phyloP scores from a whole-genome alignment of 371 early-diverging fungal genomes.

The Lichtheimia hyalospora region DNA sequence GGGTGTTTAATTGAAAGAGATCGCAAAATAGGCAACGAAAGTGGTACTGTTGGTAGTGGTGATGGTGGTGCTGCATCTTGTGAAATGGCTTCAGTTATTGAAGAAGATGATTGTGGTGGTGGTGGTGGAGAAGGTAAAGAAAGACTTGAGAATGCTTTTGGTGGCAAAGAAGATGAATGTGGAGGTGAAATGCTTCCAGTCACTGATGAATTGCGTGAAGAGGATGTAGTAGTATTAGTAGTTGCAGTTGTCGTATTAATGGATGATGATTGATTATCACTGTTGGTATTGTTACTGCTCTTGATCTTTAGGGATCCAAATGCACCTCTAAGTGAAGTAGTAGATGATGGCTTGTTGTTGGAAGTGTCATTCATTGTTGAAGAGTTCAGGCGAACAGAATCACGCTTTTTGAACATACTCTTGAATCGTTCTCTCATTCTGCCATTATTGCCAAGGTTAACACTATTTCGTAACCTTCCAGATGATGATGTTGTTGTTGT shows the following conservation, averaged over 20 bases:
- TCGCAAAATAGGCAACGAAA: too few species aligned
- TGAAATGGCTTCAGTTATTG: background rate
- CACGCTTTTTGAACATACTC: constrained; percentile 1
- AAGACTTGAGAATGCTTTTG: too few species aligned
- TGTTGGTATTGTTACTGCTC: background rate
- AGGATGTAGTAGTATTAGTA: background rate
- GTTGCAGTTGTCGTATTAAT: background rate
- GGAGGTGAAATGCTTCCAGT: background rate
- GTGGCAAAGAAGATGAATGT: too few species aligned
- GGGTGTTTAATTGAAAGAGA: too few species aligned
- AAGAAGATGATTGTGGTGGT: background rate
- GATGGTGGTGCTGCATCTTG: too few species aligned
- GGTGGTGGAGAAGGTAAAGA: background rate
- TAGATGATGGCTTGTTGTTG: too few species aligned
- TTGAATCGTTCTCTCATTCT: constrained; percentile 1
- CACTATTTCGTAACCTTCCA: background rate
- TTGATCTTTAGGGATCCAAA: constrained; percentile 1
- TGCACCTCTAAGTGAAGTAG: background rate
- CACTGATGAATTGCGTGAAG: background rate
- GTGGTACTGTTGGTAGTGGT: too few species aligned
- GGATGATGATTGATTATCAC: background rate
- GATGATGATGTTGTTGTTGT: background rate
- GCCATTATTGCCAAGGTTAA: background rate
- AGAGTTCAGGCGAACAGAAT: too few species aligned
- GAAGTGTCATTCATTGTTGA: background rate